Base-by-base conservation (phyloP, 1,284 basidiomycete genomes). In the Cutaneotrichosporon mucoides region DNA sequence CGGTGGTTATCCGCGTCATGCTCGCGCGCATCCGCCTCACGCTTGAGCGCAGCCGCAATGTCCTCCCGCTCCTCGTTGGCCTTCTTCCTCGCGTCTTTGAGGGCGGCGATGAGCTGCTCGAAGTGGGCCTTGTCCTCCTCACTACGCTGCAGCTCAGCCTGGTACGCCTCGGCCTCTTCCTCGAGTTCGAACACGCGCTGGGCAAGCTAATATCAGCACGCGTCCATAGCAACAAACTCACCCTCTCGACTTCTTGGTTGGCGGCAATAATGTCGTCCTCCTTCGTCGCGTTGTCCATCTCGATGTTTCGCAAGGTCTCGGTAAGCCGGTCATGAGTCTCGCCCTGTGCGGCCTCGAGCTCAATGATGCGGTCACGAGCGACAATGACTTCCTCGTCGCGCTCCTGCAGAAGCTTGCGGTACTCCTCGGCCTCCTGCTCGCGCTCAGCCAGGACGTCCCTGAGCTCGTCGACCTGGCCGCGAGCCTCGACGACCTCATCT, bases 161-260 rank as follows among this genome's bases (percentile, higher is more conserved):
- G 83, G 3, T 86, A 76, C 51, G 82, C 78, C 68, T 84, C 86
- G 33, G 87, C 79, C 40, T 82, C 81, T 64, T 89, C 77, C 59
- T 79, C 78, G 37, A 81, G 76, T 63, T 80, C 76, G 51, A 73
- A 76, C 5, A 79, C 67, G 0, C 71, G 63, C 51, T 76, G 75
- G 4, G 72, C 75, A 35, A 77, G 71, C 73, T 77, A 40, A 7
- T 11, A 55, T 57, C 51, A 65, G 58, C 35, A 9, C 4, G 24
- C 2, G 15, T 11, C 24, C 24, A 24, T 6, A 5, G 9, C 33
- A 10, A 9, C 1, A 2, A 16, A 65, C 75, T 67, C 55, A 78
- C 76, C 65, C 84, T 85, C 76, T 91, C 85, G 37, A 95, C 84
- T 47, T 89, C 86, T 24, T 84, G 79, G 67, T 88, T 88, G 13